phyloP scores from a whole-genome alignment of 1,284 basidiomycete genomes.

The Lentinula novae-zelandiae region DNA sequence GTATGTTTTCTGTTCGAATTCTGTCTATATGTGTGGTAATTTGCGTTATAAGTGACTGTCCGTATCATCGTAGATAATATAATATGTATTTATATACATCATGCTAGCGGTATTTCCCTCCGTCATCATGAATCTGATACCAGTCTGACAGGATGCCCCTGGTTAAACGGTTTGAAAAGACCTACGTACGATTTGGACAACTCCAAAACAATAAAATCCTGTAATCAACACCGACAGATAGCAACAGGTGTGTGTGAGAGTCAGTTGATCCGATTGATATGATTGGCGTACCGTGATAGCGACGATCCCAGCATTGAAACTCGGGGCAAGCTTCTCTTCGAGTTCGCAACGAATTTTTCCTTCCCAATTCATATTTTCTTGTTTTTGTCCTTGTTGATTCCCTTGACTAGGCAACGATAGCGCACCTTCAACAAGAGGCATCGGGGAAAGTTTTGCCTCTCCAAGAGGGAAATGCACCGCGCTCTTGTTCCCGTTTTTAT shows the following conservation, averaged over 20 bases:
- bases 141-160: slow-evolving; percentile 10
- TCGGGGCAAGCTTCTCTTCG: slow-evolving; percentile 2
- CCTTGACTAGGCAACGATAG: neutral
- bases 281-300: slow-evolving; percentile 1
- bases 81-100: too few species aligned
- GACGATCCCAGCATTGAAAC: slow-evolving; percentile 11
- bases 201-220: slow-evolving; percentile 13
- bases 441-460: slow-evolving; percentile 5
- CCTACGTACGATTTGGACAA: neutral
- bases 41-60: too few species aligned
- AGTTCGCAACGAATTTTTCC: slow-evolving; percentile 7
- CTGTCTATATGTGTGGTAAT: too few species aligned
- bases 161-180: slow-evolving; percentile 9
- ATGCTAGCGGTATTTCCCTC: too few species aligned
- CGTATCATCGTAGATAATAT: too few species aligned
- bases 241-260: neutral
- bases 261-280: neutral
- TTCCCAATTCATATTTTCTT: slow-evolving; percentile 12
- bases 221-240: neutral
- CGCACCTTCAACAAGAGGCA: neutral
- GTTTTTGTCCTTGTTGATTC: neutral
- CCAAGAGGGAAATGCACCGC: slow-evolving; percentile 9
- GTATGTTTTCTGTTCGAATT: neutral
- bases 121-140: slow-evolving; percentile 13
- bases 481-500: slow-evolving; percentile 4